Conservation (phyloP, 2,329 filamentous ascomycete species). For the Parastagonospora avenae region DNA sequence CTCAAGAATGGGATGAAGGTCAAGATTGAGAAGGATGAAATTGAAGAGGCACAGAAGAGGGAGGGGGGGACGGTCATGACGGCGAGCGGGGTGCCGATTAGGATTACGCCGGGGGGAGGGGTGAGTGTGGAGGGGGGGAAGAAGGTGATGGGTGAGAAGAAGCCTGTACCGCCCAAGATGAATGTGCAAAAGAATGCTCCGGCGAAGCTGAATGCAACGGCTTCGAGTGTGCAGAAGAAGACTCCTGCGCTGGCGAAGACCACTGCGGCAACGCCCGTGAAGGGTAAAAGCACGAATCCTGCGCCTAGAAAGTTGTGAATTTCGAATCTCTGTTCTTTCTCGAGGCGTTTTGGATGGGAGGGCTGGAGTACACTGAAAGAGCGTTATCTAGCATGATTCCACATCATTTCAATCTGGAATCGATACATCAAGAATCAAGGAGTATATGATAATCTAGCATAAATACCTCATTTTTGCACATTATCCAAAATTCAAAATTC, state of each 20-base stretch:
- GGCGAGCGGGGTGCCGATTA: conserved; percentile 39
- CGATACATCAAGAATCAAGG: too few relatives aligned
- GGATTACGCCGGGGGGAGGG: conserved; percentile 33
- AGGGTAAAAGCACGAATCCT: not conserved
- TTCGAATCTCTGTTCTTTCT: not conserved
- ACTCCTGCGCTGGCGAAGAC: conserved; percentile 8
- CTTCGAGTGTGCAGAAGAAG: conserved; percentile 2
- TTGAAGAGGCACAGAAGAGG: conserved; percentile 38
- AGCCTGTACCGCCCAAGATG: too few relatives aligned
- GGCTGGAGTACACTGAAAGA: too few relatives aligned
- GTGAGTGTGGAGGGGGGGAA: conserved; percentile 26
- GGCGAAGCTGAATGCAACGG: conserved; percentile 5
- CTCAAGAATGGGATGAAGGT: conserved; percentile 37
- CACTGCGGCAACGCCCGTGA: conserved; percentile 2
- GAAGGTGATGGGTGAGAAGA: conserved; percentile 1
- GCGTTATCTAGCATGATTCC: too few relatives aligned
- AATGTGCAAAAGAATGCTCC: not conserved
- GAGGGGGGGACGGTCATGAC: conserved; percentile 35
- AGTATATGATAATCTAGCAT: too few relatives aligned
- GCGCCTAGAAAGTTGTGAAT: conserved; percentile 9
- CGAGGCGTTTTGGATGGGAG: not conserved
- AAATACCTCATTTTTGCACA: too few relatives aligned
- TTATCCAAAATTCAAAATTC: not conserved
- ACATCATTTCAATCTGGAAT: too few relatives aligned
- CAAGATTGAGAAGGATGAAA: conserved; percentile 38